Percentiles rank a stretch among this genome's conserved stretches.
Evolutionary conservation across 352 stramenopile genomes (phyloP).

Genomic region (Thalassiosira mediterranea): DNA sequence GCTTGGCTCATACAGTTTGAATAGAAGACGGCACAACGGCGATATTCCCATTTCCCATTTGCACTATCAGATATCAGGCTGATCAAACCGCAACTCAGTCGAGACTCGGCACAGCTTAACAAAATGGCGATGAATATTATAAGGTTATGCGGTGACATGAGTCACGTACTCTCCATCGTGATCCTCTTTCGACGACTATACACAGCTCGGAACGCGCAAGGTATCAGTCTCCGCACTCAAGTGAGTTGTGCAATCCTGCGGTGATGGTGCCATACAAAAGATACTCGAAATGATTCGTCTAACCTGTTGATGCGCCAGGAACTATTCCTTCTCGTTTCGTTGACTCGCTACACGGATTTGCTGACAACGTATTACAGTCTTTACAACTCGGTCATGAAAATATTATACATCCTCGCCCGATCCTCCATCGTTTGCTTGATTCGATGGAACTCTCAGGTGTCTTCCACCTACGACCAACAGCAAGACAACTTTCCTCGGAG

Average conservation of each 20-base stretch:
- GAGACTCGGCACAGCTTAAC: too few relatives aligned
- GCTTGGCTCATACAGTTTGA: too few relatives aligned
- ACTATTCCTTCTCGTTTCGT: slow-evolving; percentile 21
- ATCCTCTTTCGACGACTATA: neutral
- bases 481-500: slow-evolving; percentile 16
- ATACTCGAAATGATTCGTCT: too few relatives aligned
- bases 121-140: slow-evolving; percentile 28
- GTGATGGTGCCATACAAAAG: too few relatives aligned
- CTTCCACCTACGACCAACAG: slow-evolving; percentile 7
- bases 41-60: too few relatives aligned
- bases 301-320: too few relatives aligned
- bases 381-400: slow-evolving; percentile 38
- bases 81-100: too few relatives aligned
- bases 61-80: too few relatives aligned
- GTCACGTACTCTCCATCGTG: slow-evolving; percentile 4
- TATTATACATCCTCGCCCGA: slow-evolving; percentile 15
- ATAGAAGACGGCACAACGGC: too few relatives aligned
- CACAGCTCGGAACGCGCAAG: slow-evolving; percentile 3
- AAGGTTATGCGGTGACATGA: slow-evolving; percentile 11
- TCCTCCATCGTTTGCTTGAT: slow-evolving; percentile 9
- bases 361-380: slow-evolving; percentile 19
- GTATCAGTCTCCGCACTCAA: slow-evolving; percentile 26
- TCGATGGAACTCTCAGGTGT: slow-evolving; percentile 7
- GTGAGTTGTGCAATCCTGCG: too few relatives aligned
- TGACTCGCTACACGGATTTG: slow-evolving; percentile 22